These are phyloP conservation scores for Ramaria sp. DNA, from an alignment of 768 basidiomycete genomes.

Conservation along the genomic window DNA sequence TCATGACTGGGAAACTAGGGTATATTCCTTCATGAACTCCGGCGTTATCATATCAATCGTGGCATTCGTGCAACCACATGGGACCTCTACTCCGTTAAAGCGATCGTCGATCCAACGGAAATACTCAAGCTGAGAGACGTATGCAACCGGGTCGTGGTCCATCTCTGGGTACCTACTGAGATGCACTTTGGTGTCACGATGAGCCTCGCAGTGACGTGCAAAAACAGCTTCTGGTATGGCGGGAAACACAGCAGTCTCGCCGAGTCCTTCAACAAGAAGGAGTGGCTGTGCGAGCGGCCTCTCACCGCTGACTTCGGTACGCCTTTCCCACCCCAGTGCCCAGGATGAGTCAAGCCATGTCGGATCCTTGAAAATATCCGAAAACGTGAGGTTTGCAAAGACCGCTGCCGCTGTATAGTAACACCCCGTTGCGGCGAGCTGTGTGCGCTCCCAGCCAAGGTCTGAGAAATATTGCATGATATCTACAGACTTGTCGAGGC, in stretches of 20 bases:
- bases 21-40: too few relatives aligned
- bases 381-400: background rate
- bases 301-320: background rate
- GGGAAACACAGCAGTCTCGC: background rate
- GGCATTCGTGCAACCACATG: background rate
- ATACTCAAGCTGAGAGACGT: conserved; percentile 1
- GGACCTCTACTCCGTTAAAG: background rate
- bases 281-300: background rate
- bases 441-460: background rate
- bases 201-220: background rate
- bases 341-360: conserved; percentile 1
- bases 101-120: conserved; percentile 4
- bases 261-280: conserved; percentile 1
- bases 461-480: background rate
- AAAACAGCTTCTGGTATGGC: conserved; percentile 3
- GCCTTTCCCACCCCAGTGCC: conserved; percentile 1
- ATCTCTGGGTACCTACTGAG: conserved; percentile 2
- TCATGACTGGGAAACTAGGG: too few relatives aligned
- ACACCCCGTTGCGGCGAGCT: background rate
- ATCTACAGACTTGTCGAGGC: background rate
- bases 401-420: background rate
- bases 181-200: background rate
- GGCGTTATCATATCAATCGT: background rate
- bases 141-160: conserved; percentile 1
- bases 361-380: conserved; percentile 2